Base-by-base conservation (phyloP, 176 grass and related monocot genomes). In the Avena eriantha region DNA sequence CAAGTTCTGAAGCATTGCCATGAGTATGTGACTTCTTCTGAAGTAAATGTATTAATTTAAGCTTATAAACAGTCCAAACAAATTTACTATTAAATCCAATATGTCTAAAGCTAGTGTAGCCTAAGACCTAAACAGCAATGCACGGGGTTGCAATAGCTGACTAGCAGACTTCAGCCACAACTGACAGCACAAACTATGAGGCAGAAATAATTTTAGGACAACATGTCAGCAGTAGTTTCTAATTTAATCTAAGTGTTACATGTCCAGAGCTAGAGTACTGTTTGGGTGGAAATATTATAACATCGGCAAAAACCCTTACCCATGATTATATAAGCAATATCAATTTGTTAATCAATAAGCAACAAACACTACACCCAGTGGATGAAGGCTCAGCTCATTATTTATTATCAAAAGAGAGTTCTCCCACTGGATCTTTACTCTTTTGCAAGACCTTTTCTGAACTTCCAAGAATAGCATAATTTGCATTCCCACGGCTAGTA, bases 221-320 rank as follows among this genome's bases (percentile, higher is more conserved):
- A 24, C 17, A 13, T 33, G 51, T 3, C 3, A 80, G 19, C 60
- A 3, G 45, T 54, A 73, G 35, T 46, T 82, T 67, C 17, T 15
- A 19, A 75, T 67, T 46, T 81, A 18, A 47, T 83, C 7, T 4
- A 74, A 36, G 58, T 67, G n/a, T 41, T 83, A 80, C n/a, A 61
- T 46, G 21, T 13, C 53, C 35, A 45, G 51, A 59, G 22, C 21
- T 29, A 46, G 23, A 59, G 23, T 12, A 56, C 22, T 12, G n/a
- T 58, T 58, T 46, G 1, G 53, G 51, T 11, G 16, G 45, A 19
- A 21, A 76, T n/a, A 36, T n/a, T 65, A 29, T 80, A 75, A 60
- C 22, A 81, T 15, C 56, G 22, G 18, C 12, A 19, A 8, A 57
- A 33, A 41, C 39, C 39, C 23, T 69, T n/a, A 1, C 21, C 46